Percentiles rank a stretch among this genome's conserved stretches.
These are phyloP conservation scores for Mucor circinelloides DNA, from an alignment of 371 early-diverging fungal species.

Conservation along the genomic window DNA sequence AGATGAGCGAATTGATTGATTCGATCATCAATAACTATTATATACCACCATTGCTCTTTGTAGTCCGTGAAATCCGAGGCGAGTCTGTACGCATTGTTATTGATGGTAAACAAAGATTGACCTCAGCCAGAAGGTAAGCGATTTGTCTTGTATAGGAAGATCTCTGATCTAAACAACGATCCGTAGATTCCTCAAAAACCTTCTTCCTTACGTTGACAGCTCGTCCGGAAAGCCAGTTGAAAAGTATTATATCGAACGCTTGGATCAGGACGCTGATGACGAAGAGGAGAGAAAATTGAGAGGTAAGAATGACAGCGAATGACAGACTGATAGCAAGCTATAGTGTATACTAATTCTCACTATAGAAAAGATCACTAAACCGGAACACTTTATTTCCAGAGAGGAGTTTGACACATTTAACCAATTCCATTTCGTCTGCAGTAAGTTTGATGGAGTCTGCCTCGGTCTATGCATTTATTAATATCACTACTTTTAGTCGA, in stretches of 20 bases:
- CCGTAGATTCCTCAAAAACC: slow-evolving; percentile 42
- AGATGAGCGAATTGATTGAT: slow-evolving; percentile 42
- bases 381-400: neutral
- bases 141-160: neutral
- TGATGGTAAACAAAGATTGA: slow-evolving; percentile 46
- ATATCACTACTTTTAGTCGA: slow-evolving; percentile 23
- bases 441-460: slow-evolving; percentile 17
- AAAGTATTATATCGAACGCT: slow-evolving; percentile 6
- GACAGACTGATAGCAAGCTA: neutral
- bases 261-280: slow-evolving; percentile 4
- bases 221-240: slow-evolving; percentile 3
- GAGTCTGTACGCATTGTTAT: slow-evolving; percentile 26
- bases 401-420: slow-evolving; percentile 22
- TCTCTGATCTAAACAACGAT: neutral
- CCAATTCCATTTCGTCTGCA: slow-evolving; percentile 22
- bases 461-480: neutral
- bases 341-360: neutral
- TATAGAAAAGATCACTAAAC: neutral
- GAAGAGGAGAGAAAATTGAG: neutral
- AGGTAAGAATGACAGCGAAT: neutral
- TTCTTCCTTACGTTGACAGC: slow-evolving; percentile 31
- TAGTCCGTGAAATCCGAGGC: slow-evolving; percentile 10
- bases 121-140: slow-evolving; percentile 32
- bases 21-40: slow-evolving; percentile 41
- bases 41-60: slow-evolving; percentile 40